Percentiles rank a stretch among this genome's conserved stretches.
Evolutionary conservation across 306 rosid genomes (phyloP).

Genomic region (Dryas drummondii): DNA sequence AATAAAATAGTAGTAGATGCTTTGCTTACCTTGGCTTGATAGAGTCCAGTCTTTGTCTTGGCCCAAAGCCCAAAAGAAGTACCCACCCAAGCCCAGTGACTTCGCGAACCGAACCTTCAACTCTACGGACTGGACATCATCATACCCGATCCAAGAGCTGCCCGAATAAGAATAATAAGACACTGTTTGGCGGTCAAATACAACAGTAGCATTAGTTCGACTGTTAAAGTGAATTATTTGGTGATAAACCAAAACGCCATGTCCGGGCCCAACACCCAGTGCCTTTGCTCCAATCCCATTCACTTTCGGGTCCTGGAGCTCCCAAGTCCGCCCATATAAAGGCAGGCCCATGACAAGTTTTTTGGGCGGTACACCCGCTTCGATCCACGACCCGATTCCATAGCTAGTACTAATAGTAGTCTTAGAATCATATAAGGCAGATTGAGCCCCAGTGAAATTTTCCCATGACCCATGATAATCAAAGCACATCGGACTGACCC

Average conservation of each 20-base stretch:
- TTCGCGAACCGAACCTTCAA: constrained; percentile 50
- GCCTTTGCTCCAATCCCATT: constrained; percentile 51
- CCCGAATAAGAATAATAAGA: constrained; percentile 58
- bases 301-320: constrained; percentile 34
- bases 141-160: constrained; percentile 73
- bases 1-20: not conserved
- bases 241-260: constrained; percentile 47
- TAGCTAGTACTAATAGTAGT: constrained; percentile 46
- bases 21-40: constrained; percentile 46
- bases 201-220: constrained; percentile 33
- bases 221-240: constrained; percentile 43
- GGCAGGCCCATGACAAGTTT: constrained; percentile 76
- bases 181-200: constrained; percentile 46
- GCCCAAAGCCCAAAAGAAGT: constrained; percentile 82
- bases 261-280: constrained; percentile 48
- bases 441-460: constrained; percentile 49
- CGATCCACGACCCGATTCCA: constrained; percentile 70
- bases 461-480: constrained; percentile 74
- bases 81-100: constrained; percentile 57
- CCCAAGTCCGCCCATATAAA: constrained; percentile 69
- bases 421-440: constrained; percentile 47
- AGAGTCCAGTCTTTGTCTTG: constrained; percentile 67
- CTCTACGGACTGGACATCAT: constrained; percentile 47
- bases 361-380: constrained; percentile 42
- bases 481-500: constrained; percentile 77